These are phyloP conservation scores for Phalaenopsis aphrodite DNA, from an alignment of 106 monocot species.

Conservation along the genomic window DNA sequence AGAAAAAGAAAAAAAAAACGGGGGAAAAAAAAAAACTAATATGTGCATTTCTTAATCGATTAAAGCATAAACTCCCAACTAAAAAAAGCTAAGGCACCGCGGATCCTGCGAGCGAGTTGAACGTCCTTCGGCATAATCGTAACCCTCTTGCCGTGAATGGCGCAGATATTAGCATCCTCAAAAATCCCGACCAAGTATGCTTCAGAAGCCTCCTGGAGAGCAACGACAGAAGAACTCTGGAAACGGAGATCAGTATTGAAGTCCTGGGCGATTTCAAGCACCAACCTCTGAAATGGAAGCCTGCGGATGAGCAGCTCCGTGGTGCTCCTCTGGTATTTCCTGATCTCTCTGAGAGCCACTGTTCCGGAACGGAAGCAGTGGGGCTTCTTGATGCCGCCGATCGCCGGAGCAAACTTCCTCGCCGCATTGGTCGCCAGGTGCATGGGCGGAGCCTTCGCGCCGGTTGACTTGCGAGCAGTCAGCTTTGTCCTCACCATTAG, in stretches of 20 bases:
- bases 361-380: slow-evolving; percentile 16
- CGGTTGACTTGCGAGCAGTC: slow-evolving; percentile 16
- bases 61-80: no score
- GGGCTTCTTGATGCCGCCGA: slow-evolving; percentile 18
- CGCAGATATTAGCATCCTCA: slow-evolving; percentile 14
- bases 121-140: slow-evolving; percentile 17
- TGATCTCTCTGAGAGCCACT: slow-evolving; percentile 12
- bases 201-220: slow-evolving; percentile 15
- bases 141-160: slow-evolving; percentile 17
- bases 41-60: no score
- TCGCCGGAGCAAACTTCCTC: slow-evolving; percentile 13
- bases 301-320: slow-evolving; percentile 18
- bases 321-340: slow-evolving; percentile 13
- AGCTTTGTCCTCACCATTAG: slow-evolving; percentile 16
- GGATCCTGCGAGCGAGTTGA: slow-evolving; percentile 8
- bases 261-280: slow-evolving; percentile 14
- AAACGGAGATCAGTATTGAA: slow-evolving; percentile 18
- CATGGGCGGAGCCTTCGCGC: slow-evolving; percentile 12
- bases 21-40: no score
- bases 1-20: no score
- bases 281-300: slow-evolving; percentile 17
- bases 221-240: slow-evolving; percentile 7
- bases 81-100: neutral
- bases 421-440: slow-evolving; percentile 18
- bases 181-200: slow-evolving; percentile 16